Percentiles rank a stretch among this genome's conserved stretches.
These are phyloP conservation scores for Suhomyces wounanorum DNA, from an alignment of 1,139 yeast species.

Conservation along the genomic window DNA sequence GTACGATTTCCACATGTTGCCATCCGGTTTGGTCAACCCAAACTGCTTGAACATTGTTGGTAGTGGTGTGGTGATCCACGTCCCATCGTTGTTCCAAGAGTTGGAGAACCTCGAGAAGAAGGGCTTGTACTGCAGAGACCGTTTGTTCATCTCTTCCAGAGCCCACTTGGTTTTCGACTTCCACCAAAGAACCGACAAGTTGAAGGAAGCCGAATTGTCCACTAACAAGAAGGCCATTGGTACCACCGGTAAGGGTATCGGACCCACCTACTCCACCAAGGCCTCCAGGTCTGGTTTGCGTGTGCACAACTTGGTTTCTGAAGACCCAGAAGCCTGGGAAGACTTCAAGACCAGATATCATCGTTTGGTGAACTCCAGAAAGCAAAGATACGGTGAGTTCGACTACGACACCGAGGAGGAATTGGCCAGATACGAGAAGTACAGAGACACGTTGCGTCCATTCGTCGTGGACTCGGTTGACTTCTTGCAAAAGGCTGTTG, in stretches of 20 bases:
- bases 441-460: constrained; percentile 76
- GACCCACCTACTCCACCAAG: constrained; percentile 97
- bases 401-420: constrained; percentile 85
- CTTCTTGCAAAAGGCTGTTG: constrained; percentile 84
- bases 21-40: constrained; percentile 93
- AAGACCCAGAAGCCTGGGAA: constrained; percentile 90
- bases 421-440: constrained; percentile 70
- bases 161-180: constrained; percentile 97
- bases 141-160: constrained; percentile 87
- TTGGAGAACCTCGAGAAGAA: constrained; percentile 77
- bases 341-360: constrained; percentile 80
- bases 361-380: constrained; percentile 77
- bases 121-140: constrained; percentile 75
- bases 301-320: constrained; percentile 91
- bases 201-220: constrained; percentile 90
- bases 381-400: constrained; percentile 88
- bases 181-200: constrained; percentile 95
- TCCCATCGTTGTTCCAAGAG: constrained; percentile 91
- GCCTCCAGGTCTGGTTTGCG: constrained; percentile 96
- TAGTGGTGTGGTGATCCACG: constrained; percentile 94
- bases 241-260: constrained; percentile 98
- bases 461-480: constrained; percentile 91
- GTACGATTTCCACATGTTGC: constrained; percentile 98
- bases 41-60: constrained; percentile 89
- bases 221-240: constrained; percentile 88